Conservation (phyloP, 2,329 filamentous ascomycete genomes). For the Ploettnerulaceae sp. region DNA sequence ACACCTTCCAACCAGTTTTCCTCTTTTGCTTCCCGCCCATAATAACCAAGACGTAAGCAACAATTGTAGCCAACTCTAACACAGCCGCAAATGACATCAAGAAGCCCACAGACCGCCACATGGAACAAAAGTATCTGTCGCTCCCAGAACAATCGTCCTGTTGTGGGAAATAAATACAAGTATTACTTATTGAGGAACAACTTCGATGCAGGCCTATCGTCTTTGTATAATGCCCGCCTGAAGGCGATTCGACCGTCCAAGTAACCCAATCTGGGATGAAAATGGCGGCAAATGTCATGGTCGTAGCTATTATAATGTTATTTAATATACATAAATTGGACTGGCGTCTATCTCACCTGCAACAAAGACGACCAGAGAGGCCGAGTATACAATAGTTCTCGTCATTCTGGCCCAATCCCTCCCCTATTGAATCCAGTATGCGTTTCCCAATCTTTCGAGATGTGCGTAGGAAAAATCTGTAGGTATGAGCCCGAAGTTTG, state of each 20-base stretch:
- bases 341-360: constrained; percentile 37
- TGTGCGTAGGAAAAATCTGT: constrained; percentile 1
- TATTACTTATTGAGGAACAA: constrained; percentile 59
- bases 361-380: constrained; percentile 39
- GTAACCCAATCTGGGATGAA: constrained; percentile 67
- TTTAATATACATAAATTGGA: constrained; percentile 7
- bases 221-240: constrained; percentile 53
- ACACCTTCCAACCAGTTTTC: constrained; percentile 76
- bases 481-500: constrained; percentile 3
- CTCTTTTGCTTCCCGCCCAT: constrained; percentile 74
- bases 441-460: constrained; percentile 11
- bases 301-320: constrained; percentile 57
- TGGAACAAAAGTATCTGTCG: constrained; percentile 75
- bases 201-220: constrained; percentile 74
- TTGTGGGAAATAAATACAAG: constrained; percentile 63
- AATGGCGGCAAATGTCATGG: constrained; percentile 66
- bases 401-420: constrained; percentile 36
- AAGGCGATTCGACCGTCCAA: constrained; percentile 49
- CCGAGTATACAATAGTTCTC: constrained; percentile 39
- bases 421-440: constrained; percentile 3
- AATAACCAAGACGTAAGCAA: constrained; percentile 73
- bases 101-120: constrained; percentile 88
- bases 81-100: constrained; percentile 79
- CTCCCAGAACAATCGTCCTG: constrained; percentile 53
- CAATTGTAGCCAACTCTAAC: constrained; percentile 74